Base-by-base conservation (phyloP, 805 yeast species). In the Middelhovenomyces tepae region DNA sequence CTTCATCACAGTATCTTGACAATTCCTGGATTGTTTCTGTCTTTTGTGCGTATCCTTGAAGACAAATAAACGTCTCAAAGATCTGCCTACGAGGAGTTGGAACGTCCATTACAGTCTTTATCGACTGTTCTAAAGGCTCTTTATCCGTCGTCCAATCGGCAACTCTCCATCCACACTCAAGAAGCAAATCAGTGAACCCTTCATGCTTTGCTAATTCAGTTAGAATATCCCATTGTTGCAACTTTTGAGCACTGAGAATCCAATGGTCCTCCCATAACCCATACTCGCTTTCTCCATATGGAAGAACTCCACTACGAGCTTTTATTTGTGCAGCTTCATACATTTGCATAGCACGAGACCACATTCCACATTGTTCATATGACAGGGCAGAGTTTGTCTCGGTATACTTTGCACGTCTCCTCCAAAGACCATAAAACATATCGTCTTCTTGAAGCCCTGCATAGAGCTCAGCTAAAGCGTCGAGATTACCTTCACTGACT, bases 101-200 rank as follows among this genome's bases (percentile, higher is more conserved):
- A 16, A 87, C 95, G 58, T 91, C 98, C 95, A 91, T 86, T 4
- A 91, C 94, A 27, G 93, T 82, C 56, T 86, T 84, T 16, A 91
- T 94, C 1, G 94, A 80, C 50, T 84, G 95, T 51, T 87, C 96
- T 23, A 91, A 63, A 0, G 97, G 91, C 44, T 89, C 97, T 43
- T 87, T 71, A 50, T 93, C 98, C 6, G 93, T 78, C 39, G 78
- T 79, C 98, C 98, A 91, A 51, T 91, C 97, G 5, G 98, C 96
- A 24, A 91, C 94, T 50, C 99, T 70, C 99, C 99, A 91, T 23
- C 97, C 98, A 68, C 98, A 93, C 56, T 91, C 99, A n/a, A 91
- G 64, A 16, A 93, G 61, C 43, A 91, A 65, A 50, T 91, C 98
- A 0, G 96, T 86, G 53, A 89, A 93, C 0, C 96, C 96, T 64